phyloP scores from a whole-genome alignment of 2,329 filamentous ascomycete species.

The Myriosclerotinia scirpicola region DNA sequence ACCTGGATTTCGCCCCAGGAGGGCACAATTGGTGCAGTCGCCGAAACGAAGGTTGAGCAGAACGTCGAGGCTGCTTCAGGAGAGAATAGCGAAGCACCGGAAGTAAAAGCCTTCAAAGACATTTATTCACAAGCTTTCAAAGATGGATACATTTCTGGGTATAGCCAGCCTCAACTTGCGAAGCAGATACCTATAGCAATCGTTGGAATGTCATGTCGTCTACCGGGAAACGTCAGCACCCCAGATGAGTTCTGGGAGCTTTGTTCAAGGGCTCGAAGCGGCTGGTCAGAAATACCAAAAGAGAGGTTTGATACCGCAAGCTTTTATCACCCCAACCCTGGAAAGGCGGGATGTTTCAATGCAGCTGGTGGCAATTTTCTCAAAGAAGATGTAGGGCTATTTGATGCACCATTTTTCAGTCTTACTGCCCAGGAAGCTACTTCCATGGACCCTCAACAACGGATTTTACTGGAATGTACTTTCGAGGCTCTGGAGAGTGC shows the following conservation, averaged over 20 bases:
- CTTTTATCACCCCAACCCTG: conserved; percentile 24
- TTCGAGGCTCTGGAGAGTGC: conserved; percentile 38
- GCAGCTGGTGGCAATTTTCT: conserved; percentile 18
- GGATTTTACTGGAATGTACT: conserved; percentile 35
- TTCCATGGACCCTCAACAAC: conserved; percentile 40
- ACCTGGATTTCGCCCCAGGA: conserved; percentile 33
- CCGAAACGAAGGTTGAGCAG: conserved; percentile 3
- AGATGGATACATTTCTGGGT: conserved; percentile 23
- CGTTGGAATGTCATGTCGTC: conserved; percentile 52
- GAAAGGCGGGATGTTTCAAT: conserved; percentile 22
- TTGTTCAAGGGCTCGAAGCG: conserved; percentile 57
- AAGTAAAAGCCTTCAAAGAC: conserved; percentile 20
- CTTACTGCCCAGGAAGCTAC: conserved; percentile 32
- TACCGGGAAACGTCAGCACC: conserved; percentile 49
- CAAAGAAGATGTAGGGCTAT: conserved; percentile 21
- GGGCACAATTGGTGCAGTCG: conserved; percentile 16
- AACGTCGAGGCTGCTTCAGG: not conserved
- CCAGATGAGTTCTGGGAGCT: conserved; percentile 71
- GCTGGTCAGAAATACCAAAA: conserved; percentile 25
- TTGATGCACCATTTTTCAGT: conserved; percentile 22
- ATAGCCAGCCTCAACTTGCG: conserved; percentile 18
- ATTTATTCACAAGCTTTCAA: conserved; percentile 22
- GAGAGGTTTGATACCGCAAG: conserved; percentile 21
- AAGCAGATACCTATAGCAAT: conserved; percentile 46
- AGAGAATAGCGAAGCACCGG: not conserved